Percentiles rank a stretch among this genome's conserved stretches.
phyloP scores from a whole-genome alignment of 192 early-diverging fungal genomes.

The Coemansia sp. region DNA sequence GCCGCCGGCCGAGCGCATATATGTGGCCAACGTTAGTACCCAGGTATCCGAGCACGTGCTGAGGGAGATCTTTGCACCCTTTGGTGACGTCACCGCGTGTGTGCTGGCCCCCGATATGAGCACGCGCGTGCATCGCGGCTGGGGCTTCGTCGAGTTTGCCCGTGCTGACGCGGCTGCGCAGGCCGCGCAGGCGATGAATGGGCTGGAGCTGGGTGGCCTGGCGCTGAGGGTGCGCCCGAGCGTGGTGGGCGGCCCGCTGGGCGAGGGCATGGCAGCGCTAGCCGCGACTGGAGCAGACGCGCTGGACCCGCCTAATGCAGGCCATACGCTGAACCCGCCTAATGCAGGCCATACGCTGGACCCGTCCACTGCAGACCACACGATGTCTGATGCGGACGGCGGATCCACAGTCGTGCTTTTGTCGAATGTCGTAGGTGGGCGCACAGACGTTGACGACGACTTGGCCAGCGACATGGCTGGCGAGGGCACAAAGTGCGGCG shows the following conservation, averaged over 20 bases:
- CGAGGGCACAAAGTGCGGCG: slow-evolving; percentile 81
- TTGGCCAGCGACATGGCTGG: slow-evolving; percentile 81
- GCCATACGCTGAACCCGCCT: too few species aligned
- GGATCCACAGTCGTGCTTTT: slow-evolving; percentile 58
- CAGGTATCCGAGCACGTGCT: slow-evolving; percentile 72
- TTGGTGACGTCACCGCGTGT: slow-evolving; percentile 73
- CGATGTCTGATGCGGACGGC: too few species aligned
- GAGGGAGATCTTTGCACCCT: slow-evolving; percentile 76
- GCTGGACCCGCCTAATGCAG: too few species aligned
- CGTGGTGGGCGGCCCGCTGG: slow-evolving; percentile 76
- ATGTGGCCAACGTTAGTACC: slow-evolving; percentile 82
- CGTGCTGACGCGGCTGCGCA: slow-evolving; percentile 57
- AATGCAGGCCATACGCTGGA: too few species aligned
- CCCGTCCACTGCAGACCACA: too few species aligned
- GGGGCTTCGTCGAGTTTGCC: slow-evolving; percentile 84
- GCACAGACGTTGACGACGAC: slow-evolving; percentile 75
- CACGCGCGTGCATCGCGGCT: slow-evolving; percentile 72
- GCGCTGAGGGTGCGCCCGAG: slow-evolving; percentile 64
- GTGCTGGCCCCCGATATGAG: slow-evolving; percentile 65
- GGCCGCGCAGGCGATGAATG: slow-evolving; percentile 69
- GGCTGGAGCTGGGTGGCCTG: slow-evolving; percentile 73
- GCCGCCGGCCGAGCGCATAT: slow-evolving; percentile 68
- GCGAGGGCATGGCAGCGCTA: slow-evolving; percentile 78
- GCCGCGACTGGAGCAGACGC: slow-evolving; percentile 15
- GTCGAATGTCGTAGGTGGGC: slow-evolving; percentile 67